Base-by-base conservation (phyloP, 345 rosid genomes). In the Eucalyptus grandis region DNA sequence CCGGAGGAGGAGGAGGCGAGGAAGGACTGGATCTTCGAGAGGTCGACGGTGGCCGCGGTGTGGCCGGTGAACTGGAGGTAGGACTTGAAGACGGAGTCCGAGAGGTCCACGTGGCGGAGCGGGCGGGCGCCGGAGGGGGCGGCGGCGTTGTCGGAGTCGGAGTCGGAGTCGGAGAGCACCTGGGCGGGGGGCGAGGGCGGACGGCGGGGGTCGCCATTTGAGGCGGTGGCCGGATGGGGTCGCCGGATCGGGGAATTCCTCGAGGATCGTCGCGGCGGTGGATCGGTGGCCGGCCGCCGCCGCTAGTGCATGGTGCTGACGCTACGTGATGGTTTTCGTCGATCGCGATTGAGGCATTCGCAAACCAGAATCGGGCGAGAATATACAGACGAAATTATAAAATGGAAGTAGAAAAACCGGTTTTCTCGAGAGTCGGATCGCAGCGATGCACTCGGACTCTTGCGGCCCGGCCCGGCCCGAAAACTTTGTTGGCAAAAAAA, bases 1-100 rank as follows among this genome's bases (percentile, higher is more conserved):
- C 99, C 98, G 86, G 99, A 96, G 87, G 98, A 95, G 85, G 99
- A 97, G 1, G 99, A 95, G 62, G 92, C 91, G 87, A 98, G 95
- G 92, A 97, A 95, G 0, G 99, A 96, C 90, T 96, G 95, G 97
- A 96, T 95, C 92, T 98, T 98, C 56, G 95, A 91, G 90, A 98
- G 98, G 90, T 94, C 98, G 60, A 93, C 82, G 87, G 94, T 47
- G 91, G 93, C 87, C 72, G 96, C 90, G 60, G 94, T 81, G 87
- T 94, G 94, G 90, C 91, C 87, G 87, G 92, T 87, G 89, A 91
- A 94, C 27, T 96, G 97, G 44, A 98, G 93, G 94, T 98, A 98
- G 46, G 98, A 91, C 86, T 94, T 95, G 94, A 96, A 96, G 88
- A 98, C 95, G 89, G 98, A 95, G 91, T 91, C 94, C 2, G 99